Evolutionary conservation across 352 stramenopile genomes (phyloP), one percentile per base, ranked within the genome.

Genomic region (Pythium volutum): DNA sequence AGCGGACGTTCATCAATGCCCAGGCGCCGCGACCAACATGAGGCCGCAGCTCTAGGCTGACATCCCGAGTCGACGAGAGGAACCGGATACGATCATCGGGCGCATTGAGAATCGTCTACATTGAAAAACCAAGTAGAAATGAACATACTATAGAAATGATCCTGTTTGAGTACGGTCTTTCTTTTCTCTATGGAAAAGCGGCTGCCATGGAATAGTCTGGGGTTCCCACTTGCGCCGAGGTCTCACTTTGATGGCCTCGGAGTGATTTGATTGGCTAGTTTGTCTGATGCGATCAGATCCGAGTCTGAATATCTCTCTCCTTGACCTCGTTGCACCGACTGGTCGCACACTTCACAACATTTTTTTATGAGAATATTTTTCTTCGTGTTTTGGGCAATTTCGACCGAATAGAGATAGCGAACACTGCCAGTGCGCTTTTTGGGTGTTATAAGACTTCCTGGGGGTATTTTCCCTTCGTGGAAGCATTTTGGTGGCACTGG

Each of bases 121-220:
- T 71, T 63, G 53, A 38, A 64, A 71, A 67, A 62, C 57, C 56
- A 70, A 66, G 51, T 70, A 65, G 57, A 66, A 66, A 59, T 57
- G 56, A 70, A 49, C 49, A 29, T 58, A 70, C 56, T 66, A 66
- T 70, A 66, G 63, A 70, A 70, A 66, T 66, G 56, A 70, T 66
- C 62, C 62, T 69, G 62, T 69, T 26, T 58, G 62, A 69, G 62
- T 69, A 69, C 62, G 62, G 62, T 69, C 64, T 71, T 67, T 31
- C 14, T 52, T 57, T 18, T 22, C 36, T 36, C 26, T 46, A 10
- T 41, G 38, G 42, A 16, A n/a, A 20, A n/a, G 22, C 22, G 4
- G 2, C 5, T 47, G 47, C 4, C 55, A 53, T 33, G n/a, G 29
- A 27, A 48, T 58, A 46, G n/a, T 25, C 34, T 33, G 20, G 16